Percentiles rank a stretch among this genome's conserved stretches.
Conservation (phyloP, 768 basidiomycete species). For the Boletus vinaceobasis region DNA sequence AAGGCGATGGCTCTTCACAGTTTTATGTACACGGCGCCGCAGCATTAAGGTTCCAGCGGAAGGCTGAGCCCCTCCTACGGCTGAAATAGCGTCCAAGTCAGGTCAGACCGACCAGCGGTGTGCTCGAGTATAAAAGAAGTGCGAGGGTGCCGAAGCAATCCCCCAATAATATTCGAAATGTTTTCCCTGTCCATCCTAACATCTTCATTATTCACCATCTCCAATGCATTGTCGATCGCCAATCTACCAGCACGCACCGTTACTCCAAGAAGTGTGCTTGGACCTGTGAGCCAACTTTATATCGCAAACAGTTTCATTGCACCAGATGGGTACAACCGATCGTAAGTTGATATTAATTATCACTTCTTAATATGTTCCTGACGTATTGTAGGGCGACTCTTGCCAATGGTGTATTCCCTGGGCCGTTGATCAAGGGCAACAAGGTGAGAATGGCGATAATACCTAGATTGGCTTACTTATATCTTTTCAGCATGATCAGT, state of each 20-base stretch:
- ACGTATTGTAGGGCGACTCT: slow-evolving; percentile 37
- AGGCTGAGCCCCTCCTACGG: not conserved
- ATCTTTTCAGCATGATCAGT: slow-evolving; percentile 32
- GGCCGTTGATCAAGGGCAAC: slow-evolving; percentile 40
- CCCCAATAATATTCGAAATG: not conserved
- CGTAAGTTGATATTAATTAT: slow-evolving; percentile 21
- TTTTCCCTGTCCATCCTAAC: slow-evolving; percentile 4
- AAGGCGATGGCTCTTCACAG: not conserved
- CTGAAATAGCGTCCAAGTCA: not conserved
- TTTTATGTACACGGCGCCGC: not conserved
- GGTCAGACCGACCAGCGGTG: not conserved
- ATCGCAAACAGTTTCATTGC: slow-evolving; percentile 39
- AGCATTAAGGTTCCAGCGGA: not conserved
- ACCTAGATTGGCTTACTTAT: not conserved
- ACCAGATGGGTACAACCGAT: slow-evolving; percentile 48
- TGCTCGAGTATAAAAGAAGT: slow-evolving; percentile 8
- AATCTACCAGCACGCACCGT: not conserved
- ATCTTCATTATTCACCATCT: slow-evolving; percentile 3
- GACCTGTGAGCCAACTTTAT: slow-evolving; percentile 24
- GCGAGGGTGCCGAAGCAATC: no score
- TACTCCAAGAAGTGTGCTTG: slow-evolving; percentile 4
- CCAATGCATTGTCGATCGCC: slow-evolving; percentile 1
- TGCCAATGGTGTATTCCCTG: slow-evolving; percentile 44
- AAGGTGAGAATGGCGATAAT: slow-evolving; percentile 24
- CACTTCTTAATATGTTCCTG: not conserved